phyloP scores from a whole-genome alignment of 2,329 filamentous ascomycete species.

The Hirsutella thompsonii region DNA sequence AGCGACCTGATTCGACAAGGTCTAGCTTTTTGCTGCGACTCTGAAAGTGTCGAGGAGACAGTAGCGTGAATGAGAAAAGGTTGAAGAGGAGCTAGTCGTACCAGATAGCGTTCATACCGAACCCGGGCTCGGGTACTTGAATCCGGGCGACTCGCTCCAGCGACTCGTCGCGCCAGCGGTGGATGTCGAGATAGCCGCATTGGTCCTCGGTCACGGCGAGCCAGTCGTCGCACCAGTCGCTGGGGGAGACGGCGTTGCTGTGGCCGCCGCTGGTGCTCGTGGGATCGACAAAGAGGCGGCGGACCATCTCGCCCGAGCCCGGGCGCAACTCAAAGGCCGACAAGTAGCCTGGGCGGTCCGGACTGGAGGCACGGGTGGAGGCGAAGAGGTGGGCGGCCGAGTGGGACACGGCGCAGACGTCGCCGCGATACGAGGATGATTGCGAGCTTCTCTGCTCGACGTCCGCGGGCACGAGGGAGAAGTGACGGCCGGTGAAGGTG shows the following conservation, averaged over 20 bases:
- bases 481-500: constrained; percentile 64
- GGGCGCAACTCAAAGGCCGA: constrained; percentile 62
- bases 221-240: constrained; percentile 79
- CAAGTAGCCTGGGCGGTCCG: constrained; percentile 68
- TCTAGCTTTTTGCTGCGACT: not conserved
- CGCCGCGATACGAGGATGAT: constrained; percentile 65
- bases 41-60: not conserved
- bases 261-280: constrained; percentile 81
- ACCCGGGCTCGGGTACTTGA: constrained; percentile 74
- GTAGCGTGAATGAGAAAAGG: not conserved
- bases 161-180: constrained; percentile 74
- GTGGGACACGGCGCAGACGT: constrained; percentile 63
- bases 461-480: constrained; percentile 68
- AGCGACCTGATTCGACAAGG: too few species aligned
- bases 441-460: constrained; percentile 40
- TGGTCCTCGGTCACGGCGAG: constrained; percentile 83
- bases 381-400: constrained; percentile 71
- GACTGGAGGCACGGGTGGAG: constrained; percentile 66
- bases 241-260: constrained; percentile 76
- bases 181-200: constrained; percentile 77
- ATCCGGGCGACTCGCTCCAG: constrained; percentile 64
- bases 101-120: constrained; percentile 96
- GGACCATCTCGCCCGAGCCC: constrained; percentile 54
- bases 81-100: constrained; percentile 40
- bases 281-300: constrained; percentile 68